Evolutionary conservation across 176 grass and related monocot species (phyloP).

Genomic region (Phoenix roebelenii): DNA sequence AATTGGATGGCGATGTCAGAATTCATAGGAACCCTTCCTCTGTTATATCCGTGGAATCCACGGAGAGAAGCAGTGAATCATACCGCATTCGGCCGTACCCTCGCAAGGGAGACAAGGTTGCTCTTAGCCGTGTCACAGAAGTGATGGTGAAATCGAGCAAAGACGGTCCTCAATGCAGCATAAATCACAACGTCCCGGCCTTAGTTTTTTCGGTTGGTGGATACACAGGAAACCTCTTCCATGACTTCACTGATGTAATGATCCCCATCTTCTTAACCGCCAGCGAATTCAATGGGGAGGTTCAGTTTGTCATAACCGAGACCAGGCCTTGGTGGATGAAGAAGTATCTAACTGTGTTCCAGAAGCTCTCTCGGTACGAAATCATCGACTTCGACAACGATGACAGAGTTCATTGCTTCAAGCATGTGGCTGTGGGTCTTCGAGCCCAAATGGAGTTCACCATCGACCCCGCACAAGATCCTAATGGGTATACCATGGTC

Average conservation of each 20-base stretch:
- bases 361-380: conserved; percentile 44
- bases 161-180: conserved; percentile 27
- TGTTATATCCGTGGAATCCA: conserved; percentile 33
- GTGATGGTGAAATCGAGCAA: neutral
- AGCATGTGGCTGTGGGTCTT: conserved; percentile 28
- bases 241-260: conserved; percentile 55
- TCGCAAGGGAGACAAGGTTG: conserved; percentile 46
- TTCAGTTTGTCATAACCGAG: conserved; percentile 57
- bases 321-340: conserved; percentile 57
- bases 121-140: neutral
- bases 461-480: conserved; percentile 40
- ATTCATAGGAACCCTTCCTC: conserved; percentile 44
- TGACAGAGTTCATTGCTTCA: conserved; percentile 57
- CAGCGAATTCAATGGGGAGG: conserved; percentile 45
- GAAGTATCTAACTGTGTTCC: conserved; percentile 47
- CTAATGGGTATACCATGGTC: conserved; percentile 56
- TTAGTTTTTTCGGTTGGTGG: conserved; percentile 50
- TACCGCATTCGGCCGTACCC: conserved; percentile 40
- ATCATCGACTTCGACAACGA: conserved; percentile 54
- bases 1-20: conserved; percentile 53
- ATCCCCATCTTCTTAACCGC: conserved; percentile 58
- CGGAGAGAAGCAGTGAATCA: conserved; percentile 15
- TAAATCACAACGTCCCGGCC: conserved; percentile 33
- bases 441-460: conserved; percentile 63
- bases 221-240: conserved; percentile 85